Evolutionary conservation across 768 basidiomycete genomes (phyloP), one percentile per base, ranked within the genome.

Genomic region (Suillus brevipes): DNA sequence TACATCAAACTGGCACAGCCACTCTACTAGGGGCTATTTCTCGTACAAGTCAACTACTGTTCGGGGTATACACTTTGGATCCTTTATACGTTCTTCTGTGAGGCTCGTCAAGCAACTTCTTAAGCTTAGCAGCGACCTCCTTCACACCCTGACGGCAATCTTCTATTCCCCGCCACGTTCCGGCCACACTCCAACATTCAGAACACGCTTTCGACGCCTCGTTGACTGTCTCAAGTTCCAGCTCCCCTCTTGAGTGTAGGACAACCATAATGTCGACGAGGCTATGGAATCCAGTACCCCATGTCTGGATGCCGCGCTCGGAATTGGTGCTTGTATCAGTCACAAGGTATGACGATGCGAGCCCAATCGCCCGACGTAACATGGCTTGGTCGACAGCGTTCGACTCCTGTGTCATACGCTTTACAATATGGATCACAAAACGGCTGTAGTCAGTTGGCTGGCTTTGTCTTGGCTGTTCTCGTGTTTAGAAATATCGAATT

Each of bases 321-420:
- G 85, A 80, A 70, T 87, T 86, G 67, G 77, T 91, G 64, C 86
- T 87, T 0, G 84, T 82, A 76, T 94, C 92, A 14, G 91, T 87
- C 65, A 94, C 74, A 53, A 93, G 85, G 72, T 89, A 92, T n/a
- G 91, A 90, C 2, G 92, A 88, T 16, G 92, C 84, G 45, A 92
- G 85, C 18, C 82, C 82, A 56, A 93, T 78, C 71, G 87, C 89
- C 43, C 85, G 84, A 63, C 89, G 85, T 49, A 93, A 79, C 43
- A 83, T 70, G 16, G 71, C 70, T 77, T 93, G 91, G 75, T 91
- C 86, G 37, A 92, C 82, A 2, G 75, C 60, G 2, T 82, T 78
- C 4, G 78, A 70, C 60, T 78, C 74, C 63, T 78, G 80, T 4
- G 81, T 85, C 78, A 83, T 87, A 38, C 79, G 81, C 36, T 82